Evolutionary conservation across 2,329 filamentous ascomycete genomes (phyloP), one percentile per base, ranked within the genome.

Genomic region (Rasamsonia emersonii): DNA sequence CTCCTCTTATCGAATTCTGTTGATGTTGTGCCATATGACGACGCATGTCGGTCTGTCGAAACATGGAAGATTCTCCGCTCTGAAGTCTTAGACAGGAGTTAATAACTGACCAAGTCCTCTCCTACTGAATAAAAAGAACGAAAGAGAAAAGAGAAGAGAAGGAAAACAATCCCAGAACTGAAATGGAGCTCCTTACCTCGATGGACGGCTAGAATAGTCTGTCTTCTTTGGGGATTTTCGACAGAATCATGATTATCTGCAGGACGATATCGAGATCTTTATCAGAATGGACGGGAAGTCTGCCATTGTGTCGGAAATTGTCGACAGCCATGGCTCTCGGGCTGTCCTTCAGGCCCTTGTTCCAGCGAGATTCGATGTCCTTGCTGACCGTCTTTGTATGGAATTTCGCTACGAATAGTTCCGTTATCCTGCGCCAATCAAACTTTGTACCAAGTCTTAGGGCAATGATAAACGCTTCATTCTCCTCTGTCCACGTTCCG

Each of bases 321-420:
- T 31, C 29, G 9, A 31, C 19, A 4, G 29, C 29, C 4, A 23
- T 9, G 5, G 10, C 20, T 13, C 14, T 9, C 4, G 10, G 7
- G 11, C n/a, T 10, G n/a, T 14, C 9, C 30, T 36, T 38, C 18
- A 41, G 27, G 18, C 21, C 31, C 34, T 42, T 44, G 23, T 45
- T 42, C 21, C 34, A 42, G 18, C 36, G 35, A 7, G 43, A 44
- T 20, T 45, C 43, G 24, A 42, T 27, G 30, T 45, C 41, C 33
- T 41, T 42, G 14, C 16, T 11, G 26, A 9, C 36, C 4, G 32
- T 31, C 5, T 7, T 20, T 7, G 24, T 23, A 3, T 24, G 17
- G 27, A 45, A 45, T 8, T 15, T 18, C 2, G n/a, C 19, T 18
- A 35, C 20, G 32, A 42, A 42, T 11, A 30, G 28, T 5, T 17